Conservation (phyloP, 2,329 filamentous ascomycete species). For the Lachnellula suecica region DNA sequence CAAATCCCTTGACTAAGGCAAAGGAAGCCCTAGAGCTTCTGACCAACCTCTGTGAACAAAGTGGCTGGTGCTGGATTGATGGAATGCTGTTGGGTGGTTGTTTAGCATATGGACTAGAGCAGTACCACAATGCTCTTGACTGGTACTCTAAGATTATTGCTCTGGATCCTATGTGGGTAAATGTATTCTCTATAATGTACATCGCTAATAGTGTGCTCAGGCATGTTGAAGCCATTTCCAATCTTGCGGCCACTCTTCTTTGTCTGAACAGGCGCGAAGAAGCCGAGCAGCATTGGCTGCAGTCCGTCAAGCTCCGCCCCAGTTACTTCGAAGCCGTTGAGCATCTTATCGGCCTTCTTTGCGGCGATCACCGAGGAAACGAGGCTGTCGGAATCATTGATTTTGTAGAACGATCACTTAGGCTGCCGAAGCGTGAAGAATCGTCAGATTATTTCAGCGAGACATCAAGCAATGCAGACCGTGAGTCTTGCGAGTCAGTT, state of each 20-base stretch:
- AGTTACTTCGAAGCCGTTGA: slow-evolving; percentile 94
- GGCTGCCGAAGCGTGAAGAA: slow-evolving; percentile 45
- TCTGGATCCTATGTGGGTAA: slow-evolving; percentile 53
- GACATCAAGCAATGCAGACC: slow-evolving; percentile 50
- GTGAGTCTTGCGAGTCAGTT: slow-evolving; percentile 26
- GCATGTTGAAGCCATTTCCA: slow-evolving; percentile 91
- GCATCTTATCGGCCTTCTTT: slow-evolving; percentile 85
- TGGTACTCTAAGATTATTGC: slow-evolving; percentile 69
- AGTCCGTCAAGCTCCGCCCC: slow-evolving; percentile 79
- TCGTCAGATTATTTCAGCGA: slow-evolving; percentile 58
- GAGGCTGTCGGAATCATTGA: slow-evolving; percentile 88
- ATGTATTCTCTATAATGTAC: neutral
- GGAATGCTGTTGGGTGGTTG: slow-evolving; percentile 91
- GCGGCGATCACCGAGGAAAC: slow-evolving; percentile 73
- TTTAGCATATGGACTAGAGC: slow-evolving; percentile 83
- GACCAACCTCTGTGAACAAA: slow-evolving; percentile 73
- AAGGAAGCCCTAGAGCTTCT: slow-evolving; percentile 68
- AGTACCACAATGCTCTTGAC: slow-evolving; percentile 73
- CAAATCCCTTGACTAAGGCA: slow-evolving; percentile 45
- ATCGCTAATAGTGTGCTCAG: slow-evolving; percentile 15
- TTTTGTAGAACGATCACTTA: slow-evolving; percentile 75
- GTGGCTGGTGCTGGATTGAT: slow-evolving; percentile 85
- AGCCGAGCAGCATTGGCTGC: slow-evolving; percentile 82
- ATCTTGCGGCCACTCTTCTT: slow-evolving; percentile 85
- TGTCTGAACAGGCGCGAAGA: slow-evolving; percentile 80